These are phyloP conservation scores for Termitomyces sp. DNA, from an alignment of 768 basidiomycete genomes.

Conservation along the genomic window DNA sequence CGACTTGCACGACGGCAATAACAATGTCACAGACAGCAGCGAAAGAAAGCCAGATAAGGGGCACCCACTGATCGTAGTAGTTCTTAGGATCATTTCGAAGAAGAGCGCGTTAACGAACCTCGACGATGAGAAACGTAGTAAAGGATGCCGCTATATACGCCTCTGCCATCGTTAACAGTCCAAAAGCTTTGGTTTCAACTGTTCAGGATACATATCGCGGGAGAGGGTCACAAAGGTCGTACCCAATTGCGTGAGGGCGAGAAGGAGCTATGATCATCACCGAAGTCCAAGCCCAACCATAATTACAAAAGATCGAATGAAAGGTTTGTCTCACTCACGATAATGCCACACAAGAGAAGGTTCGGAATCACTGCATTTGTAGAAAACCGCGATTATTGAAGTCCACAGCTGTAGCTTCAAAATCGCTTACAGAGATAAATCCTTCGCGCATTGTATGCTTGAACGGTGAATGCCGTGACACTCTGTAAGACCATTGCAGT, in stretches of 20 bases:
- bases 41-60: not conserved
- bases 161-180: not conserved
- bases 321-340: not conserved
- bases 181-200: not conserved
- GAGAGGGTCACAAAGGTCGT: not conserved
- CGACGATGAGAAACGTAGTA: not conserved
- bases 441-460: not conserved
- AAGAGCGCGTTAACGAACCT: not conserved
- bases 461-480: conserved; percentile 1
- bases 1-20: not conserved
- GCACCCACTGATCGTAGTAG: not conserved
- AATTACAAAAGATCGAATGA: not conserved
- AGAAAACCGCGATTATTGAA: not conserved
- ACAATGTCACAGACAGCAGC: not conserved
- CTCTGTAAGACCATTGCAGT: not conserved
- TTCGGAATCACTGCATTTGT: not conserved
- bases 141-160: not conserved
- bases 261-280: too few relatives aligned
- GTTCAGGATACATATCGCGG: not conserved
- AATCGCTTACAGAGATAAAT: not conserved
- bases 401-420: not conserved
- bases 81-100: not conserved
- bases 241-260: not conserved
- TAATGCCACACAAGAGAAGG: not conserved
- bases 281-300: not conserved